phyloP scores from a whole-genome alignment of 1,139 yeast species.

The Saccharomyces pastorianus region DNA sequence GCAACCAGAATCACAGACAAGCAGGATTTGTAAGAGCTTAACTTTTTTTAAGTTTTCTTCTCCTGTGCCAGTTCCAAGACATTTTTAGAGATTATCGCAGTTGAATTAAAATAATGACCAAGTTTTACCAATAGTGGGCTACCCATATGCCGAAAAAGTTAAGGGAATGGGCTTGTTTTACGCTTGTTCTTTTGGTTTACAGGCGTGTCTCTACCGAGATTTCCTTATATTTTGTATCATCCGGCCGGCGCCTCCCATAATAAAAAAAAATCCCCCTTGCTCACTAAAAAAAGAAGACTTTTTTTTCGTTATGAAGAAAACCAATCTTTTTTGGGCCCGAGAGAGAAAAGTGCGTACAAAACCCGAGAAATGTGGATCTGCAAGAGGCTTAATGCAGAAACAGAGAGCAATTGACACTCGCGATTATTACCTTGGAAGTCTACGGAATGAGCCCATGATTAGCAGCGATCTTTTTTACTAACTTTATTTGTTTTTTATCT shows the following conservation, averaged over 20 bases:
- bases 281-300: background rate
- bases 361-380: background rate
- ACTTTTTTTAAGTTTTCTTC: conserved; percentile 1
- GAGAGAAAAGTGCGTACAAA: background rate
- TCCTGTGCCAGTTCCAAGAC: background rate
- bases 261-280: background rate
- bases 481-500: background rate
- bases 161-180: background rate
- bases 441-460: background rate
- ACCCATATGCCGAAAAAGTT: background rate
- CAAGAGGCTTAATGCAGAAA: background rate
- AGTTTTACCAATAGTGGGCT: background rate
- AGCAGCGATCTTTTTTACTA: background rate
- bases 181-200: background rate
- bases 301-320: background rate
- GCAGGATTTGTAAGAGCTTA: too few species aligned
- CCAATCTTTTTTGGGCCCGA: background rate
- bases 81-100: background rate
- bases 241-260: conserved; percentile 1
- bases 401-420: background rate
- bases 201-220: background rate
- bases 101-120: background rate
- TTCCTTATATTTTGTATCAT: background rate
- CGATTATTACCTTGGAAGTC: background rate
- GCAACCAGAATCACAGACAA: background rate